Evolutionary conservation across 1,139 yeast species (phyloP), one percentile per base, ranked within the genome.

Genomic region (Pichia sp.): DNA sequence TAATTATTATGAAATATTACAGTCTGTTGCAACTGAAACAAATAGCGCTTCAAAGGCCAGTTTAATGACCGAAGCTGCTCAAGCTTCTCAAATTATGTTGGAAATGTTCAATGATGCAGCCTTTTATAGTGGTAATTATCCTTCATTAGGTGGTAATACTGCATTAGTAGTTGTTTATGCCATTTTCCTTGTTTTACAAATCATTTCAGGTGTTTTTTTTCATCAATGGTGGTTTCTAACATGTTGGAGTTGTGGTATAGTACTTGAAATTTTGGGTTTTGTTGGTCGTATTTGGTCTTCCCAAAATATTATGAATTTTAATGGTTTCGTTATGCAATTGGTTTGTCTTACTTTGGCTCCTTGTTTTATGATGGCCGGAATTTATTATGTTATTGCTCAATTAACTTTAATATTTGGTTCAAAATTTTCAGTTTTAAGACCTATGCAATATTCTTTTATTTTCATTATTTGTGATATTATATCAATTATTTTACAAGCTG

Each of bases 291-390:
- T 63, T 19, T 68, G 81, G 13, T 67, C 79, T 48, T 67, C 77
- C 5, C 67, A 73, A 49, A 70, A 72, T 55, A 68, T 77, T 56
- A 44, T 56, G n/a, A 65, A 70, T 47, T 57, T 70, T 49, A 66
- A 76, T 54, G 72, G 72, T 47, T 90, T 74, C 65, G 67, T 87
- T 51, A 68, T 83, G 57, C 96, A 90, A 67, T 79, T 83, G 58
- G 78, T 84, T 49, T 72, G 85, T 54, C 72, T 89, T 56, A 88
- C 96, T 0, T 71, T 90, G 50, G 93, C 90, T 0, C 97, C 97
- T 0, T 93, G 93, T 8, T 89, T 91, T 66, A 75, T 87, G 51
- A 87, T 88, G 90, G 97, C 87, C 5, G 96, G 96, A 6, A 74
- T 90, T 10, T 90, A 90, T 69, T 87, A 80, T 62, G 70, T 84